Evolutionary conservation across 2,329 filamentous ascomycete species (phyloP).

Genomic region (Pseudopyrenochaeta lycopersici): DNA sequence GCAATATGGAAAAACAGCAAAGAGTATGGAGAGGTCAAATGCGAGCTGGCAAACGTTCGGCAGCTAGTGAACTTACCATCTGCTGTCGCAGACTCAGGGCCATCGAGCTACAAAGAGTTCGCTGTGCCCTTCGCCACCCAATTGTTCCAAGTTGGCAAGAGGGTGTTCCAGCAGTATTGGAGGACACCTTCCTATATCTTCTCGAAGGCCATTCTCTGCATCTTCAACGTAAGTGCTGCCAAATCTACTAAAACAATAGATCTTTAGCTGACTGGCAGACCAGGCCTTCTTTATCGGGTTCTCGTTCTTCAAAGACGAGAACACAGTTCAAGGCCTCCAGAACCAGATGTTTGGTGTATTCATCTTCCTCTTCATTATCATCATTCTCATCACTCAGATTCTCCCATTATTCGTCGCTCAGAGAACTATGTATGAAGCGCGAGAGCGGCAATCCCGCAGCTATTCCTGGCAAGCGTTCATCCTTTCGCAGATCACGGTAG

Average conservation of each 20-base stretch:
- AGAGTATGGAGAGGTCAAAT: slow-evolving; percentile 37
- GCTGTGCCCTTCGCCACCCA: slow-evolving; percentile 51
- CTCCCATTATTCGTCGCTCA: slow-evolving; percentile 67
- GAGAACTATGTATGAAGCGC: slow-evolving; percentile 66
- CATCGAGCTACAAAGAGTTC: slow-evolving; percentile 56
- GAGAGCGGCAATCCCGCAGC: slow-evolving; percentile 69
- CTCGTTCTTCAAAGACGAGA: slow-evolving; percentile 52
- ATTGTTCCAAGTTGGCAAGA: slow-evolving; percentile 48
- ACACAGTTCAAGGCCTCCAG: slow-evolving; percentile 54
- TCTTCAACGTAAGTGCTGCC: too few species aligned
- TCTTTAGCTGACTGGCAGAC: slow-evolving; percentile 1
- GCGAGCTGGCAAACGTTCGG: slow-evolving; percentile 51
- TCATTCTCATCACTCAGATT: slow-evolving; percentile 56
- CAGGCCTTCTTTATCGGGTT: slow-evolving; percentile 49
- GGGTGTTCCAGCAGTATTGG: slow-evolving; percentile 58
- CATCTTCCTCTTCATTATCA: slow-evolving; percentile 54
- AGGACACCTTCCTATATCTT: slow-evolving; percentile 56
- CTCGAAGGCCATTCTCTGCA: slow-evolving; percentile 37
- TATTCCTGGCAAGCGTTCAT: slow-evolving; percentile 81
- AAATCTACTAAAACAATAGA: too few species aligned
- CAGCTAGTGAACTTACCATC: slow-evolving; percentile 40
- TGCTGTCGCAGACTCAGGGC: slow-evolving; percentile 50
- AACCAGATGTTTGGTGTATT: slow-evolving; percentile 61
- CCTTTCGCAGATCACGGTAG: slow-evolving; percentile 73
- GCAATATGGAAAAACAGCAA: slow-evolving; percentile 48